These are phyloP conservation scores for Spizellomyces sp. DNA, from an alignment of 192 early-diverging fungal genomes.

Conservation along the genomic window DNA sequence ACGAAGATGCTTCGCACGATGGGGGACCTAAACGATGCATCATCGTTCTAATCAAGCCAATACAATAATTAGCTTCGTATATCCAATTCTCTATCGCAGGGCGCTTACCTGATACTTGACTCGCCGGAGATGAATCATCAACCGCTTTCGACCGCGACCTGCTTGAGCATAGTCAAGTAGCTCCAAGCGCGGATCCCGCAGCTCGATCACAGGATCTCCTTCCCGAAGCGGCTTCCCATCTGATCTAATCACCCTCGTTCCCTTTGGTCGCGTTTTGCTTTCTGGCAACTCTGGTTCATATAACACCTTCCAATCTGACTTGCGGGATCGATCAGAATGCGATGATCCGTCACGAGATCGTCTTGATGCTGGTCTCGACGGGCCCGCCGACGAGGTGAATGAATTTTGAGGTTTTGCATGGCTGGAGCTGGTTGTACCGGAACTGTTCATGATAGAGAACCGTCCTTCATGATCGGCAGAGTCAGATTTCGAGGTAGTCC, in stretches of 20 bases:
- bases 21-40: background rate
- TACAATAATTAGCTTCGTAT: too few species aligned
- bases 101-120: conserved; percentile 11
- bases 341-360: too few species aligned
- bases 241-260: conserved; percentile 6
- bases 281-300: conserved; percentile 18
- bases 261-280: conserved; percentile 1
- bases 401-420: too few species aligned
- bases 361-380: too few species aligned
- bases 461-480: too few species aligned
- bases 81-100: background rate
- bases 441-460: too few species aligned
- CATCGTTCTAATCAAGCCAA: background rate
- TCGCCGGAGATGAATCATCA: background rate
- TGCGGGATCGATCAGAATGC: too few species aligned
- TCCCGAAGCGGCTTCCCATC: background rate
- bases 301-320: conserved; percentile 13
- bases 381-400: too few species aligned
- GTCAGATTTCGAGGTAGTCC: too few species aligned
- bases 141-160: conserved; percentile 6
- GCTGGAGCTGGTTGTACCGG: too few species aligned
- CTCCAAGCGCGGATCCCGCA: conserved; percentile 11
- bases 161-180: background rate
- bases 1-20: conserved; percentile 15
- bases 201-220: background rate